Base-by-base conservation (phyloP, 202 grass and related monocot species). In the Alloteropsis angusta region DNA sequence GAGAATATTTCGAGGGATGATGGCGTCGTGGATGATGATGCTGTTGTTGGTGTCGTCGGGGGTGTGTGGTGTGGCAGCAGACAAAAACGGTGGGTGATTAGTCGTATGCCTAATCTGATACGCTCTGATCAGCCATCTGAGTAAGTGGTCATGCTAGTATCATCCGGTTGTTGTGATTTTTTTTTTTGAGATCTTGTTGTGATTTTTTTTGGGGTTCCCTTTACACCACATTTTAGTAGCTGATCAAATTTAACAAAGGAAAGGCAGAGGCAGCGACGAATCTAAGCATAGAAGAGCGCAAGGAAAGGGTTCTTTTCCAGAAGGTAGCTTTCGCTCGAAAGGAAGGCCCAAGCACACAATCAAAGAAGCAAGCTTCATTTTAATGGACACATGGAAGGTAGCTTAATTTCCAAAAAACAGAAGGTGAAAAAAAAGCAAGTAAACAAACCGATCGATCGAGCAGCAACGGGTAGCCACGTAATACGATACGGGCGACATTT, bases 391-490 rank as follows among this genome's bases (percentile, higher is more conserved):
- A 58, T 65, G 7, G 17, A 21, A 2, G 21, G 32, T 68, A 60
- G n/a, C 72, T 85, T 82, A 1, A 6, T 50, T 58, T 26, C 48
- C 9, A 52, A 80, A 44, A 17, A 37, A 64, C 28, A 45, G 12
- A 60, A 14, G 12, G n/a, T 53, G n/a, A n/a, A 38, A 14, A 19
- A 1, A 50, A 50, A 49, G 5, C 5, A 36, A 58, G 12, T 9
- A 23, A 23, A 25, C 19, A 43, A 55, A 64, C 3, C 11, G 0
- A 14, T 22, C 4, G 6, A 70, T 8, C 22, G 32, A 19, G 60
- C 11, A 41, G 39, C 48, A 9, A 9, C 57, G 77, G 49, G 81
- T 75, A 65, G 89, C 78, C 82, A 85, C 66, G 53, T 81, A 87
- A 58, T 0, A 26, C 55, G 5, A 21, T 47, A 47, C 45, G 4